A percentile compares a stretch with the other conserved stretches of the same genome.
These are phyloP conservation scores for Cinnamomum chago DNA, from an alignment of 164 flowering plant genomes.

Conservation along the genomic window DNA sequence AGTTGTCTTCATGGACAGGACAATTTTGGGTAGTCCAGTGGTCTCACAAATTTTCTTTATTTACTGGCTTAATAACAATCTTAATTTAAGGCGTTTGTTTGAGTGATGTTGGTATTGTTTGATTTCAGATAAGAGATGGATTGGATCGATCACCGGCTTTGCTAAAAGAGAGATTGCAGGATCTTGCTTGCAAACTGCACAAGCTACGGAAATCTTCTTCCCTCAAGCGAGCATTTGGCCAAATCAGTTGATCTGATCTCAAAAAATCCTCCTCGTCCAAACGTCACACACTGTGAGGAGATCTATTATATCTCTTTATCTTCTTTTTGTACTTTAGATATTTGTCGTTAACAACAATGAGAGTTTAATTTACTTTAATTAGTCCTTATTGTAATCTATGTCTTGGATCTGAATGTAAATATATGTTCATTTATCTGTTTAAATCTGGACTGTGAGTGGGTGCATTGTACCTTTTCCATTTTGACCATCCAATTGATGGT, in stretches of 20 bases:
- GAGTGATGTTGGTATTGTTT: not conserved
- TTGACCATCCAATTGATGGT: too few species aligned
- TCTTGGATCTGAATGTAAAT: too few species aligned
- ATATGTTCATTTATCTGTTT: too few species aligned
- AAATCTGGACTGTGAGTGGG: too few species aligned
- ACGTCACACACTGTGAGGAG: too few species aligned
- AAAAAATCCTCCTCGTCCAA: too few species aligned
- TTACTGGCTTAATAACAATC: not conserved
- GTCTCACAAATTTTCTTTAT: not conserved
- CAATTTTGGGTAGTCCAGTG: not conserved
- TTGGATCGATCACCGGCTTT: slow-evolving; percentile 20
- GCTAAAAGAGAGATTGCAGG: slow-evolving; percentile 20
- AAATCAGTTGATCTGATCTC: slow-evolving; percentile 4
- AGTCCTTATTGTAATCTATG: too few species aligned
- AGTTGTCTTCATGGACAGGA: too few species aligned
- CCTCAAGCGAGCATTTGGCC: slow-evolving; percentile 22
- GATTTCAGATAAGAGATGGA: slow-evolving; percentile 22
- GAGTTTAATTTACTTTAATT: too few species aligned
- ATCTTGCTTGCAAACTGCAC: slow-evolving; percentile 21
- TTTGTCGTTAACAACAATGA: too few species aligned
- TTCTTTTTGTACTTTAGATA: not conserved
- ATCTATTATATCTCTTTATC: not conserved
- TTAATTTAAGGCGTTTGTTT: too few species aligned
- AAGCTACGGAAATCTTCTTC: slow-evolving; percentile 17
- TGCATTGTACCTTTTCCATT: too few species aligned